Conservation (phyloP, 345 rosid species). For the Aethionema arabicum region DNA sequence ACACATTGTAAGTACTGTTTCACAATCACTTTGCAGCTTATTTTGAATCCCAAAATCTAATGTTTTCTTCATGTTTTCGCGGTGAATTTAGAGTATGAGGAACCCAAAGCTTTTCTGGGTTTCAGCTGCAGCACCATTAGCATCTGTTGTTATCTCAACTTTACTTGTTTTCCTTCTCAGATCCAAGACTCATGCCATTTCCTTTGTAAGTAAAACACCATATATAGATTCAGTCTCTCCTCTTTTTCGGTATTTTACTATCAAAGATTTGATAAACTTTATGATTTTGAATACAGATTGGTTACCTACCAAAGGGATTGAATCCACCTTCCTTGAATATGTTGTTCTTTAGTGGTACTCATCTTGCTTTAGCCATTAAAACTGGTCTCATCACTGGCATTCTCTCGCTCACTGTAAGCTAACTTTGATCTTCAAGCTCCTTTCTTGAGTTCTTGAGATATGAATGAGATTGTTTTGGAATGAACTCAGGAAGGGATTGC, state of each 20-base stretch:
- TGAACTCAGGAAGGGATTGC: slow-evolving; percentile 88
- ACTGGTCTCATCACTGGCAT: slow-evolving; percentile 91
- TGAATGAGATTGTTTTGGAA: too few species aligned
- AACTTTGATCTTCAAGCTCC: too few species aligned
- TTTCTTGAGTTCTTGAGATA: not conserved
- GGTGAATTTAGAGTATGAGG: slow-evolving; percentile 59
- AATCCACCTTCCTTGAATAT: slow-evolving; percentile 91
- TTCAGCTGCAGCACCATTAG: slow-evolving; percentile 88
- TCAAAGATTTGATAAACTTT: slow-evolving; percentile 4
- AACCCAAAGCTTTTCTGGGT: slow-evolving; percentile 95
- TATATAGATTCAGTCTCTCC: too few species aligned
- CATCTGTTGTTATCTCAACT: slow-evolving; percentile 81
- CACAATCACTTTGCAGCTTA: not conserved
- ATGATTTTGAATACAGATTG: slow-evolving; percentile 57
- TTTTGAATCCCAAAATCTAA: not conserved
- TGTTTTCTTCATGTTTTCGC: not conserved
- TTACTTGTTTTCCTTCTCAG: slow-evolving; percentile 57
- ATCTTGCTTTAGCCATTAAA: slow-evolving; percentile 70
- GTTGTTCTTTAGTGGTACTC: slow-evolving; percentile 57
- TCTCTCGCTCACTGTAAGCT: slow-evolving; percentile 81
- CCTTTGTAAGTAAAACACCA: slow-evolving; percentile 52
- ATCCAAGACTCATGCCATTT: slow-evolving; percentile 62
- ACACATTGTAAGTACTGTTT: slow-evolving; percentile 65
- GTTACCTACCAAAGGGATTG: slow-evolving; percentile 83
- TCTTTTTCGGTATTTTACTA: not conserved